A percentile compares a stretch with the other conserved stretches of the same genome.
Conservation (phyloP, 2,329 filamentous ascomycete species). For the Cladosporium oxysporum region DNA sequence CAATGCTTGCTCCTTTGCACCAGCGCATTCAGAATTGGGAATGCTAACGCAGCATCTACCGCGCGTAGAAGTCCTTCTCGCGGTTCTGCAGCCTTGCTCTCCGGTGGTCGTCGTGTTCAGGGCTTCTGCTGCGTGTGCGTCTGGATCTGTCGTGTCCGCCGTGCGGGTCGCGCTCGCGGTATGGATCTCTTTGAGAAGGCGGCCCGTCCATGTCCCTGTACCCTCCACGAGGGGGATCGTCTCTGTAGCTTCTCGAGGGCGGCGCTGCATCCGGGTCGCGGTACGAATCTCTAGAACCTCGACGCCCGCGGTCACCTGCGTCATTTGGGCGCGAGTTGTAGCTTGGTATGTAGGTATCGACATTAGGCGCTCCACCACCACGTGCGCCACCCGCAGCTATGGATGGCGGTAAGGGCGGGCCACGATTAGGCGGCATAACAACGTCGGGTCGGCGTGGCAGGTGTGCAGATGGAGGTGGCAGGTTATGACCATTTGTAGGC, state of each 20-base stretch:
- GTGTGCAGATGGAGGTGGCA: conserved; percentile 31
- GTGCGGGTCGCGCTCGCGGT: conserved; percentile 12
- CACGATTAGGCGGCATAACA: conserved; percentile 25
- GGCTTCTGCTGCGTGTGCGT: conserved; percentile 35
- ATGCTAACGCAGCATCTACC: conserved; percentile 21
- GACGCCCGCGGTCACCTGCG: conserved; percentile 28
- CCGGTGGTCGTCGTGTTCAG: conserved; percentile 24
- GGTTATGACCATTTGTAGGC: conserved; percentile 9
- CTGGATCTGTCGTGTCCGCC: conserved; percentile 15
- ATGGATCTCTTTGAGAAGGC: background rate
- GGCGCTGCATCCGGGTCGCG: conserved; percentile 25
- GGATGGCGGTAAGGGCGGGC: conserved; percentile 33
- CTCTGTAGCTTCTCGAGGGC: conserved; percentile 4
- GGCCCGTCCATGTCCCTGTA: conserved; percentile 21
- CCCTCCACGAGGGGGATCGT: conserved; percentile 9
- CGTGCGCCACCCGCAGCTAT: conserved; percentile 13
- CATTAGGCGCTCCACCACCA: conserved; percentile 25
- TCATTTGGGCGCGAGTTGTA: conserved; percentile 33
- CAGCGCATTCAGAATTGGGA: background rate
- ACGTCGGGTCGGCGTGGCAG: conserved; percentile 27
- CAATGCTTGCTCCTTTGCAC: background rate
- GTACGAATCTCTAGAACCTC: conserved; percentile 28
- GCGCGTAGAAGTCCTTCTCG: conserved; percentile 40
- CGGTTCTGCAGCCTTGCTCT: conserved; percentile 39
- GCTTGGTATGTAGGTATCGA: conserved; percentile 50